A percentile compares a stretch with the other conserved stretches of the same genome.
Evolutionary conservation across 2,329 filamentous ascomycete species (phyloP).

Genomic region (Fusarium sp.): DNA sequence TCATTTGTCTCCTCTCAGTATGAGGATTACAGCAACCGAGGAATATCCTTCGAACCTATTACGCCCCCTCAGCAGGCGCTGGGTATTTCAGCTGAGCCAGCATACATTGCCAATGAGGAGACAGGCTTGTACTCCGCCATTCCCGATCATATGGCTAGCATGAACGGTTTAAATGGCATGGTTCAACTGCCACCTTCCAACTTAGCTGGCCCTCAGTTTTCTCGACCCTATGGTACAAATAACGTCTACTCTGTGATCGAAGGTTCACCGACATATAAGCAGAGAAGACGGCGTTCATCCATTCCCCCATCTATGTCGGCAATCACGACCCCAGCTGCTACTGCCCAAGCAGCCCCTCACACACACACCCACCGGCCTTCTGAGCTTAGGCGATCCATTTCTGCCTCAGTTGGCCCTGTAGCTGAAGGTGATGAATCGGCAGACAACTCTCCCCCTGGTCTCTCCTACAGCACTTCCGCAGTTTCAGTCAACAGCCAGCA

Average conservation of each 20-base stretch:
- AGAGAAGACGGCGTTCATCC: conserved; percentile 91
- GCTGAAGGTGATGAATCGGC: conserved; percentile 82
- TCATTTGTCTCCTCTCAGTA: conserved; percentile 99
- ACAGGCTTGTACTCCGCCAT: conserved; percentile 96
- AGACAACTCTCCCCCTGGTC: conserved; percentile 82
- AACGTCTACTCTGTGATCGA: conserved; percentile 97
- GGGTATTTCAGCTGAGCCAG: conserved; percentile 85
- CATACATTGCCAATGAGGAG: conserved; percentile 98
- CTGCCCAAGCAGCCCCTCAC: conserved; percentile 73
- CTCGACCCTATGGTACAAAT: conserved; percentile 76
- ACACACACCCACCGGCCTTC: conserved; percentile 86
- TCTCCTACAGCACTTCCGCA: conserved; percentile 77
- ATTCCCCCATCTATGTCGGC: conserved; percentile 83
- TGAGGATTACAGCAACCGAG: conserved; percentile 97
- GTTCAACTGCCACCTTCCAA: conserved; percentile 92
- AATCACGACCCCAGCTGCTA: conserved; percentile 75
- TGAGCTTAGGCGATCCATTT: conserved; percentile 91
- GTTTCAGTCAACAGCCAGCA: conserved; percentile 74
- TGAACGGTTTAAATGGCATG: conserved; percentile 85
- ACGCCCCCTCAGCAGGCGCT: conserved; percentile 93
- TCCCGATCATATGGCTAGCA: conserved; percentile 81
- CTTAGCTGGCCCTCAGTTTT: conserved; percentile 82
- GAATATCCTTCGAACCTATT: conserved; percentile 95
- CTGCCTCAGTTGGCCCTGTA: conserved; percentile 84
- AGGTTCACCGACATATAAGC: conserved; percentile 98